Evolutionary conservation across 192 early-diverging fungal genomes (phyloP).

Genomic region (Phycomyces nitens): DNA sequence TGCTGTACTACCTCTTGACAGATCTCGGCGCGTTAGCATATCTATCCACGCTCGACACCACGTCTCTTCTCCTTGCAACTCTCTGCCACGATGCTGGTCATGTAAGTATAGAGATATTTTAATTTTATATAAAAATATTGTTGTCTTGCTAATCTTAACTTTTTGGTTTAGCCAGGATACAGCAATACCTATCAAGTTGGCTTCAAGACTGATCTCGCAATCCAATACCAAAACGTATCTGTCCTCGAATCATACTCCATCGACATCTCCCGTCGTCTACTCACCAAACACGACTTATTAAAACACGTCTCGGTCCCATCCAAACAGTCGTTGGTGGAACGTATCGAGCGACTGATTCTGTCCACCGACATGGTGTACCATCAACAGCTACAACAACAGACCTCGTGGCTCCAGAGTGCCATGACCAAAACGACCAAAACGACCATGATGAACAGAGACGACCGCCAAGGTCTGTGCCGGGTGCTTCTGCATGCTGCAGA

Average conservation of each 20-base stretch:
- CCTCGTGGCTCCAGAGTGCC: slow-evolving; percentile 20
- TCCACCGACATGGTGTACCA: slow-evolving; percentile 92
- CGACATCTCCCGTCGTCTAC: slow-evolving; percentile 60
- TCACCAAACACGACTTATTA: slow-evolving; percentile 68
- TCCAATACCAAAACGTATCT: slow-evolving; percentile 67
- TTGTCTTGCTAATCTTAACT: background rate
- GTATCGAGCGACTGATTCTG: slow-evolving; percentile 57
- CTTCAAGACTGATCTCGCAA: slow-evolving; percentile 70
- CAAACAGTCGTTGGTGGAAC: slow-evolving; percentile 36
- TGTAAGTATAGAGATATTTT: slow-evolving; percentile 40
- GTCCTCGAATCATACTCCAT: slow-evolving; percentile 84
- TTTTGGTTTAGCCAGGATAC: slow-evolving; percentile 62
- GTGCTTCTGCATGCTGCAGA: slow-evolving; percentile 83
- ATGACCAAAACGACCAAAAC: slow-evolving; percentile 23
- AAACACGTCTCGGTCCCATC: slow-evolving; percentile 41
- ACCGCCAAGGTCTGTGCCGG: slow-evolving; percentile 57
- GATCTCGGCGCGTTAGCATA: slow-evolving; percentile 65
- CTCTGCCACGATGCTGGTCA: slow-evolving; percentile 86
- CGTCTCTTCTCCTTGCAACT: slow-evolving; percentile 73
- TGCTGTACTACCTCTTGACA: slow-evolving; percentile 72
- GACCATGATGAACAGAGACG: background rate
- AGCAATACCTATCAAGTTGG: slow-evolving; percentile 90
- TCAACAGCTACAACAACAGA: slow-evolving; percentile 57
- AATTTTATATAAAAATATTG: background rate
- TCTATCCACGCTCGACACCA: slow-evolving; percentile 63